A percentile compares a stretch with the other conserved stretches of the same genome.
phyloP scores from a whole-genome alignment of 2,329 filamentous ascomycete species.

The Talaromyces sp. region DNA sequence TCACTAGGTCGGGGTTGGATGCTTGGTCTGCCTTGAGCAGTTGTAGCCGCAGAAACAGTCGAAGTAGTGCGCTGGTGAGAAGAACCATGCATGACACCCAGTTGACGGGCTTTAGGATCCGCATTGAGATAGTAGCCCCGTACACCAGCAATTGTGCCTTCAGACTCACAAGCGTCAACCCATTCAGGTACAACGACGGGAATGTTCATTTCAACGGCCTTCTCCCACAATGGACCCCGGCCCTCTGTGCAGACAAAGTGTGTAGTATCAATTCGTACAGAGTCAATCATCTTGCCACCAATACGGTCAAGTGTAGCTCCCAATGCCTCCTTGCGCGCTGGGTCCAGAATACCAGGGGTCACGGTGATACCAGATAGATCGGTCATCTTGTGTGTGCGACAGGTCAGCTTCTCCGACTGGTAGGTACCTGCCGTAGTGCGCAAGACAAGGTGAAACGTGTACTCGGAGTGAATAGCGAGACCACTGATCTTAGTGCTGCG shows the following conservation, averaged over 20 bases:
- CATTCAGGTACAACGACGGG: conserved; percentile 96
- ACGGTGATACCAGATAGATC: conserved; percentile 94
- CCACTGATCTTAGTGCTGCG: conserved; percentile 96
- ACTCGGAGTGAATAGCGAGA: conserved; percentile 93
- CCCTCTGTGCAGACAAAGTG: conserved; percentile 98
- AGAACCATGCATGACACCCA: conserved; percentile 41
- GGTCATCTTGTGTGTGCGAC: conserved; percentile 98
- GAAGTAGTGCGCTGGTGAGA: conserved; percentile 38
- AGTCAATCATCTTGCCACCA: conserved; percentile 87
- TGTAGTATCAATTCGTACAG: conserved; percentile 93
- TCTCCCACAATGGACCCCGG: conserved; percentile 87
- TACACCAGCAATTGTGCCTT: conserved; percentile 89
- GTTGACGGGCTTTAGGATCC: conserved; percentile 64
- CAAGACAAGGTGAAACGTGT: conserved; percentile 89
- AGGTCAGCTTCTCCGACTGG: conserved; percentile 77
- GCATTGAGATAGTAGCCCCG: conserved; percentile 96
- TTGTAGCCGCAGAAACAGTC: conserved; percentile 31
- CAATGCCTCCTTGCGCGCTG: conserved; percentile 71
- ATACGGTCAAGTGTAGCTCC: conserved; percentile 79
- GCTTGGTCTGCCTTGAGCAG: conserved; percentile 28
- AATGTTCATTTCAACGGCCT: conserved; percentile 96
- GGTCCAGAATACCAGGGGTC: conserved; percentile 82
- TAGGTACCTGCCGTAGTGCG: conserved; percentile 88
- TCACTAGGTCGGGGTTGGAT: conserved; percentile 23
- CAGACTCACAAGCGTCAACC: conserved; percentile 94